Evolutionary conservation across 2,329 filamentous ascomycete genomes (phyloP).

Genomic region (Scleromitrula shiraiana): DNA sequence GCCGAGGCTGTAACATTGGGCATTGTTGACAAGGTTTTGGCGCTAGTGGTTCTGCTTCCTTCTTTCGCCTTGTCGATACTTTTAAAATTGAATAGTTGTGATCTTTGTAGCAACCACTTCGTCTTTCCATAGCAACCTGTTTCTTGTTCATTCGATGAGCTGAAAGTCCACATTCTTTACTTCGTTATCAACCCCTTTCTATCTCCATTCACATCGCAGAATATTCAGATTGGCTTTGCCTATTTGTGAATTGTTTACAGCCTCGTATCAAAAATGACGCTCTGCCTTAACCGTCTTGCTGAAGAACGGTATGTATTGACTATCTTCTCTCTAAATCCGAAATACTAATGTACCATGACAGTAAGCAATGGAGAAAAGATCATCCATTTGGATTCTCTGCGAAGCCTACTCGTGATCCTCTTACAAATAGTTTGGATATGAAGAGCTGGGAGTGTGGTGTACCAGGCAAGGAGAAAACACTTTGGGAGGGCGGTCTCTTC

Average conservation of each 20-base stretch:
- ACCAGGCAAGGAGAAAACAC: constrained; percentile 90
- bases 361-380: constrained; percentile 93
- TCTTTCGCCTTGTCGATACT: constrained; percentile 5
- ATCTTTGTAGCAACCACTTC: constrained; percentile 5
- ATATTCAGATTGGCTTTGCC: neutral
- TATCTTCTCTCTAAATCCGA: neutral
- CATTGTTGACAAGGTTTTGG: neutral
- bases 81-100: constrained; percentile 2
- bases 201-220: no score
- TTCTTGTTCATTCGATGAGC: neutral
- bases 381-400: constrained; percentile 98
- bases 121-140: constrained; percentile 3
- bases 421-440: constrained; percentile 76
- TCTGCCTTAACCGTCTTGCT: constrained; percentile 80
- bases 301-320: constrained; percentile 60
- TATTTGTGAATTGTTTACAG: neutral
- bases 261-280: constrained; percentile 53
- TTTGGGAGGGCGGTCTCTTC: constrained; percentile 97
- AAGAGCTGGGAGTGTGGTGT: constrained; percentile 97
- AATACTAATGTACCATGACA: neutral
- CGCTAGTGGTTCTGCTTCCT: constrained; percentile 3
- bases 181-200: no score
- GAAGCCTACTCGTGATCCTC: constrained; percentile 65
- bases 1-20: constrained; percentile 8
- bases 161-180: neutral